Conservation (phyloP, 2,329 filamentous ascomycete genomes). For the Microdochium paspali region DNA sequence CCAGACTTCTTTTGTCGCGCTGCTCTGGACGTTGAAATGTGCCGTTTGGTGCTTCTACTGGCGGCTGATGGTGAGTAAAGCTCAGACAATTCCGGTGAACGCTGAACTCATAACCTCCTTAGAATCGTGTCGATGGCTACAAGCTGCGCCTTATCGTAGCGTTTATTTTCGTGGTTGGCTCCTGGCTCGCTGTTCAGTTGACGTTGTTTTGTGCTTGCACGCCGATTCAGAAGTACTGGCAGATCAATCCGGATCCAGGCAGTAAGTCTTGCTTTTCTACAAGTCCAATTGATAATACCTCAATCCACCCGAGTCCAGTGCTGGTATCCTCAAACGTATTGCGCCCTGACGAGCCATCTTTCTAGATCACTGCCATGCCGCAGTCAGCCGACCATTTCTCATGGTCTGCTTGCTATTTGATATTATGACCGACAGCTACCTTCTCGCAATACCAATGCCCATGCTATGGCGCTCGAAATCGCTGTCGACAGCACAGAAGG, state of each 20-base stretch:
- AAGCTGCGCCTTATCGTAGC: slow-evolving; percentile 2
- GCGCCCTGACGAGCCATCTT: not conserved
- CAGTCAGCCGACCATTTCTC: slow-evolving; percentile 4
- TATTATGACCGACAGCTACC: slow-evolving; percentile 5
- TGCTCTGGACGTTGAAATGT: slow-evolving; percentile 7
- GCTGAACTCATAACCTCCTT: not conserved
- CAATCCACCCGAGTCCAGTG: too few relatives aligned
- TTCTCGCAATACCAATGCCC: slow-evolving; percentile 6
- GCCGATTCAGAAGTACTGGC: slow-evolving; percentile 7
- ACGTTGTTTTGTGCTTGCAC: slow-evolving; percentile 4
- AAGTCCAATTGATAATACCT: not conserved
- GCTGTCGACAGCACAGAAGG: slow-evolving; percentile 1
- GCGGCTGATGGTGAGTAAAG: slow-evolving; percentile 4
- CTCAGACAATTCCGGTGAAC: not conserved
- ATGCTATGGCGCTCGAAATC: slow-evolving; percentile 3
- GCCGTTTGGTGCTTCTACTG: slow-evolving; percentile 6
- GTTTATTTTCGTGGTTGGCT: slow-evolving; percentile 3
- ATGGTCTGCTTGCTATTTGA: slow-evolving; percentile 3
- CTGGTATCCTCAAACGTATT: not conserved
- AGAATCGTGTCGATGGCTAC: slow-evolving; percentile 3
- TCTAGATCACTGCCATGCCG: slow-evolving; percentile 6
- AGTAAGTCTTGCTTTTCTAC: slow-evolving; percentile 3
- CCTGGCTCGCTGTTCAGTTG: slow-evolving; percentile 4
- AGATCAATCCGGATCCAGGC: slow-evolving; percentile 8
- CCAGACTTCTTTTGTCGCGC: slow-evolving; percentile 3